A percentile compares a stretch with the other conserved stretches of the same genome.
Conservation (phyloP, 352 stramenopile species). For the Globisporangium carolinianum region DNA sequence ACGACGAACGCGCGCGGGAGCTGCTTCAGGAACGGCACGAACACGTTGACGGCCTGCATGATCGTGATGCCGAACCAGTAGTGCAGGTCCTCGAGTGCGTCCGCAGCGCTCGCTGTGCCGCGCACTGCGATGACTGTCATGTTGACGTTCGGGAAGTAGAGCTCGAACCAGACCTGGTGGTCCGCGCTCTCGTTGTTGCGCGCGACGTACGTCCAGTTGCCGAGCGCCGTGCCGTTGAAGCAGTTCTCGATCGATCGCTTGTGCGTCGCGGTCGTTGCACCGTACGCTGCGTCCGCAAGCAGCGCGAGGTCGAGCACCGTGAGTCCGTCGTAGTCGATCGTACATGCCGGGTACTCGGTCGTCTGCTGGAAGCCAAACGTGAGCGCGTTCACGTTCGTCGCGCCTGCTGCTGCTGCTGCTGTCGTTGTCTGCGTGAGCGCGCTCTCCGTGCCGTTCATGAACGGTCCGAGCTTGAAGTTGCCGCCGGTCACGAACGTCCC, state of each 20-base stretch:
- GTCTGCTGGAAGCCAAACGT: conserved; percentile 40
- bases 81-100: conserved; percentile 79
- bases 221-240: conserved; percentile 69
- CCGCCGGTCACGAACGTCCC: conserved; percentile 61
- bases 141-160: conserved; percentile 71
- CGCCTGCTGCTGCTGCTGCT: conserved; percentile 17
- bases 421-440: conserved; percentile 16
- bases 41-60: conserved; percentile 77
- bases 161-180: conserved; percentile 75
- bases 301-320: conserved; percentile 73
- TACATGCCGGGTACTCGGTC: conserved; percentile 65
- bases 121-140: conserved; percentile 79
- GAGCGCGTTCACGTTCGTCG: conserved; percentile 33
- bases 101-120: conserved; percentile 69
- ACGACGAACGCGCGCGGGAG: conserved; percentile 64
- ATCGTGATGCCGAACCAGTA: conserved; percentile 85
- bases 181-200: conserved; percentile 66
- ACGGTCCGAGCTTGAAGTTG: conserved; percentile 43
- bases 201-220: conserved; percentile 62
- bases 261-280: conserved; percentile 55
- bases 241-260: conserved; percentile 51
- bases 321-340: conserved; percentile 49
- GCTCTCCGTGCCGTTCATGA: conserved; percentile 33
- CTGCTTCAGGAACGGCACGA: conserved; percentile 81
- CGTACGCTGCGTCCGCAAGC: conserved; percentile 72